Conservation (phyloP, 1,139 yeast genomes). For the Maudiozyma humilis region DNA sequence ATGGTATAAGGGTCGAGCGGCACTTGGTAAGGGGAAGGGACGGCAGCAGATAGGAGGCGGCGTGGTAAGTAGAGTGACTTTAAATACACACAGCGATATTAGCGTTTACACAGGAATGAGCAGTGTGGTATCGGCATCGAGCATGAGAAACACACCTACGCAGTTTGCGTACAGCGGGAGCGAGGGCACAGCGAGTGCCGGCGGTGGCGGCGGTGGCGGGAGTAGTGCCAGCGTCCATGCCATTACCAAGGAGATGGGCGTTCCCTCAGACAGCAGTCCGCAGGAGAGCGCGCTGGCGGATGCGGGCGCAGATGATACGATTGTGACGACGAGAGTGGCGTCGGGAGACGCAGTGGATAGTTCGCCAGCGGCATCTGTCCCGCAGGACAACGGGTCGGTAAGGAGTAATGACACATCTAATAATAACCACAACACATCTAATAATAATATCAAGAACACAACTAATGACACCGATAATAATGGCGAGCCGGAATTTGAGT, state of each 20-base stretch:
- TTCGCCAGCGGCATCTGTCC: constrained; percentile 30
- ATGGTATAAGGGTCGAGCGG: too few relatives aligned
- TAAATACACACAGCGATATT: neutral
- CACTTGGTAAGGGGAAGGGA: neutral
- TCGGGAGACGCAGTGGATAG: constrained; percentile 24
- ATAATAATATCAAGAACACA: neutral
- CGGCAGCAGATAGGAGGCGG: neutral
- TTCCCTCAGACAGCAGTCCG: too few relatives aligned
- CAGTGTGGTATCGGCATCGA: constrained; percentile 2
- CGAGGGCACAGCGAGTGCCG: neutral
- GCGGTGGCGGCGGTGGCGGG: neutral
- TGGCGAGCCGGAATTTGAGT: constrained; percentile 38
- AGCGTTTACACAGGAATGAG: neutral
- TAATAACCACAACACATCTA: constrained; percentile 1
- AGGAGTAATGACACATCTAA: constrained; percentile 3
- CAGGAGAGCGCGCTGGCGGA: too few relatives aligned
- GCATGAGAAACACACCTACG: constrained; percentile 1
- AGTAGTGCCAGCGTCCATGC: too few relatives aligned
- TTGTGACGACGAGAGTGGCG: constrained; percentile 13
- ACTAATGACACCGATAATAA: neutral
- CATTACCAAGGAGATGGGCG: too few relatives aligned
- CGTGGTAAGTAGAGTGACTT: neutral
- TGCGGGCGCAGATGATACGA: constrained; percentile 6
- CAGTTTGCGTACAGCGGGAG: neutral
- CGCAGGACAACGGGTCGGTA: constrained; percentile 4